Evolutionary conservation across 2,329 filamentous ascomycete species (phyloP).

Genomic region (Epichloe festucae): DNA sequence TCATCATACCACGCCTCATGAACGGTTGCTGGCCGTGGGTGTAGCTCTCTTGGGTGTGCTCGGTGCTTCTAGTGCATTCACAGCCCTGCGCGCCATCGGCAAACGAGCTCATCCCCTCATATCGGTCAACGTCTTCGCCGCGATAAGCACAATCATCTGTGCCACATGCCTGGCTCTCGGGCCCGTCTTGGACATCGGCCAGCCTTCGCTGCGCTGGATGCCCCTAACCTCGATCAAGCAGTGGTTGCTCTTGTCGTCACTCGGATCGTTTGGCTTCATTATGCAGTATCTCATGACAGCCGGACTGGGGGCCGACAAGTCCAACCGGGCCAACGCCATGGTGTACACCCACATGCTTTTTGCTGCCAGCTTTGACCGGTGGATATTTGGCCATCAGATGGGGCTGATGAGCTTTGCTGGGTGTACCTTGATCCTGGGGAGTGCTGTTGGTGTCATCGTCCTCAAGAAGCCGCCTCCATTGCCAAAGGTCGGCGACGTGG

Average conservation of each 20-base stretch:
- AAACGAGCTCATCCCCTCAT: conserved; percentile 70
- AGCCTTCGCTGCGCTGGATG: conserved; percentile 32
- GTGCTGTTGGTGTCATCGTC: conserved; percentile 37
- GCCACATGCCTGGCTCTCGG: conserved; percentile 42
- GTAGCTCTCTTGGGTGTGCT: conserved; percentile 65
- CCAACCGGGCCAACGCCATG: conserved; percentile 44
- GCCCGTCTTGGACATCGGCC: conserved; percentile 29
- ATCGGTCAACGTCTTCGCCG: conserved; percentile 72
- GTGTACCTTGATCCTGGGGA: conserved; percentile 39
- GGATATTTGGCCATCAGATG: conserved; percentile 40
- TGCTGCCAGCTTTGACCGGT: conserved; percentile 37
- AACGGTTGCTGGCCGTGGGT: conserved; percentile 57
- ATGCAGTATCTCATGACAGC: conserved; percentile 80
- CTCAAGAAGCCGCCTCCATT: conserved; percentile 24
- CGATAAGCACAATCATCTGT: conserved; percentile 57
- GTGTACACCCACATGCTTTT: conserved; percentile 46
- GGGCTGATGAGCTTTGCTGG: conserved; percentile 34
- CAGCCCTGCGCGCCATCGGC: conserved; percentile 67
- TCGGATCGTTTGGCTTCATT: conserved; percentile 64
- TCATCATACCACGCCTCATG: conserved; percentile 38
- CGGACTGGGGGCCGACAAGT: conserved; percentile 59
- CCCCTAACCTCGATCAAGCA: conserved; percentile 32
- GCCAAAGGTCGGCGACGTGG: conserved; percentile 21
- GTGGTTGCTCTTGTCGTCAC: conserved; percentile 53
- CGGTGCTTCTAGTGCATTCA: conserved; percentile 62